phyloP scores from a whole-genome alignment of 2,329 filamentous ascomycete species.

The Diaporthe humulicola region DNA sequence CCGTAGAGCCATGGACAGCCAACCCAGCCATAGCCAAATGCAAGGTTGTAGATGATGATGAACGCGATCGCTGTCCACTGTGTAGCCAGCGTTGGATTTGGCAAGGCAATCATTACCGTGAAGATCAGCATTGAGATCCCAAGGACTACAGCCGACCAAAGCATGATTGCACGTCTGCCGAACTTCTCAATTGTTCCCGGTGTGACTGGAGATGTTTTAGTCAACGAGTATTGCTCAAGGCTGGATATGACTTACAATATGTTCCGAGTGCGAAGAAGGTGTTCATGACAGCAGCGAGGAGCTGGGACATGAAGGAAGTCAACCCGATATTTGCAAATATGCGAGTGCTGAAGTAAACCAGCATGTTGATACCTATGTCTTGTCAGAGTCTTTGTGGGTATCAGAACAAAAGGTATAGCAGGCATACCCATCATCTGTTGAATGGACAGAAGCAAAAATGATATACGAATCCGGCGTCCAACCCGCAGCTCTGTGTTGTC shows the following conservation, averaged over 20 bases:
- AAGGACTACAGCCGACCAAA: conserved; percentile 13
- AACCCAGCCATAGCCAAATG: conserved; percentile 8
- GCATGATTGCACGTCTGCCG: conserved; percentile 9
- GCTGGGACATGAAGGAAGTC: not conserved
- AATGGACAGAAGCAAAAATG: not conserved
- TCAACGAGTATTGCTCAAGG: accelerated
- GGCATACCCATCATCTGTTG: conserved; percentile 15
- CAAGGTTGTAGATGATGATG: not conserved
- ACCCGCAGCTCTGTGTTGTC: conserved; percentile 1
- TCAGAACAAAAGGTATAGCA: not conserved
- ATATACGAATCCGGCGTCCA: not conserved
- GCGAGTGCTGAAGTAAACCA: conserved; percentile 9
- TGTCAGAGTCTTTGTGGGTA: not conserved
- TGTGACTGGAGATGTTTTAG: not conserved
- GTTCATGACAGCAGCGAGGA: conserved; percentile 13
- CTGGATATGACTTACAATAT: not conserved
- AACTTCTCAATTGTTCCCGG: conserved; percentile 1
- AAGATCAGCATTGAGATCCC: not conserved
- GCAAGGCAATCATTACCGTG: conserved; percentile 13
- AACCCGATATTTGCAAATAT: conserved; percentile 14
- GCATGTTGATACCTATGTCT: not conserved
- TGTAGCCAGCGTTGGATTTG: not conserved
- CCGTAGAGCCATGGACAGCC: conserved; percentile 2
- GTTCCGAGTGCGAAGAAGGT: not conserved
- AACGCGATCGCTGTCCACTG: conserved; percentile 8